Base-by-base conservation (phyloP, 2,329 filamentous ascomycete species). In the Grosmannia clavigera region DNA sequence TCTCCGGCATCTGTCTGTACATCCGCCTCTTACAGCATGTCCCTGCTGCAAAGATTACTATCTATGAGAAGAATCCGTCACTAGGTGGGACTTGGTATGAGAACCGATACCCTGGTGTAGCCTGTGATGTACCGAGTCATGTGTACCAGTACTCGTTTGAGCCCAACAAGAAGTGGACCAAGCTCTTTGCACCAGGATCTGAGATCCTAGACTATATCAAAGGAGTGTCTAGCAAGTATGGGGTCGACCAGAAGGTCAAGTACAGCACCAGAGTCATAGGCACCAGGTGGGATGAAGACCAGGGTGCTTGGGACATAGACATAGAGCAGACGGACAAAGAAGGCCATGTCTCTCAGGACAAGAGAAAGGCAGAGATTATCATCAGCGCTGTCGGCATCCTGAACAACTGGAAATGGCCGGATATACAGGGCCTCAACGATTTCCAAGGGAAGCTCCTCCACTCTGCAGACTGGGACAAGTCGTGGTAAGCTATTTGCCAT, bases 141-240 rank as follows among this genome's bases (percentile, higher is more conserved):
- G 82, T 80, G 67, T 85, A 85, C 66, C 81, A 82, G 65, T 84
- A 82, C 66, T 79, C 80, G 2, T 85, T 79, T 76, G 75, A 77
- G 60, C 79, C 77, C 3, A 85, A 84, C 66, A 76, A 76, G 5
- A 74, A 77, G 48, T 86, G 83, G 82, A 76, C 76, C 12, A 76
- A 78, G 59, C 81, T 84, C 67, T 84, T 80, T 66, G 74, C 79
- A 0, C 71, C 75, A 1, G 77, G 77, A 0, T 70, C 70, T 0
- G 82, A 85, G 66, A 84, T 85, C 51, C 73, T 76, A 48, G 68
- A 71, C 5, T 84, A 85, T 61, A 73, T 84, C 38, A 70, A 74
- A 54, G 64, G 66, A 4, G 68, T 79, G 31, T 76, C 73, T 59
- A 14, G 50, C 50, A 76, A 79, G 27, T 76, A 78, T 62, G 65